Percentiles rank a stretch among this genome's conserved stretches.
Conservation (phyloP, 805 yeast genomes). For the Priceomyces medius region DNA sequence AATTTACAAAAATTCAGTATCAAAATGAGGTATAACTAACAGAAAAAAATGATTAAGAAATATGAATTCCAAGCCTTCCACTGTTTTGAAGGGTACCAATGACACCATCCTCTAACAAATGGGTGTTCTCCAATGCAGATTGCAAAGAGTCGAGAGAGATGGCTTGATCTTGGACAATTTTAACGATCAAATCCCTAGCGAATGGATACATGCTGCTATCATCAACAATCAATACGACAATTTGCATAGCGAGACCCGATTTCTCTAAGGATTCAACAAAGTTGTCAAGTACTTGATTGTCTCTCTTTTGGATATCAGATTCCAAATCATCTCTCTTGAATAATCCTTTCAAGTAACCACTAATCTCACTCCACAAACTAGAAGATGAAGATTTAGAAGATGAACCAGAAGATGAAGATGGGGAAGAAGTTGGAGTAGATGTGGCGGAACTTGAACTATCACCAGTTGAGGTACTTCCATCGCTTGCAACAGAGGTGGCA, state of each 20-base stretch:
- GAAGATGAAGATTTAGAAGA: slow-evolving; percentile 5
- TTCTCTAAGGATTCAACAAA: slow-evolving; percentile 26
- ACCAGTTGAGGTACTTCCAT: slow-evolving; percentile 1
- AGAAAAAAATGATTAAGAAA: not conserved
- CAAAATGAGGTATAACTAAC: not conserved
- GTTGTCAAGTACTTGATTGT: slow-evolving; percentile 19
- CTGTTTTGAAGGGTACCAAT: slow-evolving; percentile 11
- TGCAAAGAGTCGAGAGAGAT: slow-evolving; percentile 15
- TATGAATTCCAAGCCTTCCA: not conserved
- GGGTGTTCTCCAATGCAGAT: slow-evolving; percentile 15
- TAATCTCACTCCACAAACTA: not conserved
- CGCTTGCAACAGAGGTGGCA: slow-evolving; percentile 1
- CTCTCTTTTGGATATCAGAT: slow-evolving; percentile 12
- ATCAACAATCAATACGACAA: slow-evolving; percentile 22
- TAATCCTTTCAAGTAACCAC: not conserved
- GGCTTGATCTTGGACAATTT: slow-evolving; percentile 20
- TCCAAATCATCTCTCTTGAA: slow-evolving; percentile 5
- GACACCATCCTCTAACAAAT: slow-evolving; percentile 16
- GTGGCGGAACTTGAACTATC: slow-evolving; percentile 6
- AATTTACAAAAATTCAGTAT: not conserved
- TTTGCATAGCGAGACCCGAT: slow-evolving; percentile 29
- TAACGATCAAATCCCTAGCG: slow-evolving; percentile 22
- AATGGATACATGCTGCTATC: slow-evolving; percentile 22
- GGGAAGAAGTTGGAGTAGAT: slow-evolving; percentile 7
- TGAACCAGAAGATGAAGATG: slow-evolving; percentile 7